Percentiles rank a stretch among this genome's conserved stretches.
These are phyloP conservation scores for Funneliformis caledonium DNA, from an alignment of 371 early-diverging fungal species.

Conservation along the genomic window DNA sequence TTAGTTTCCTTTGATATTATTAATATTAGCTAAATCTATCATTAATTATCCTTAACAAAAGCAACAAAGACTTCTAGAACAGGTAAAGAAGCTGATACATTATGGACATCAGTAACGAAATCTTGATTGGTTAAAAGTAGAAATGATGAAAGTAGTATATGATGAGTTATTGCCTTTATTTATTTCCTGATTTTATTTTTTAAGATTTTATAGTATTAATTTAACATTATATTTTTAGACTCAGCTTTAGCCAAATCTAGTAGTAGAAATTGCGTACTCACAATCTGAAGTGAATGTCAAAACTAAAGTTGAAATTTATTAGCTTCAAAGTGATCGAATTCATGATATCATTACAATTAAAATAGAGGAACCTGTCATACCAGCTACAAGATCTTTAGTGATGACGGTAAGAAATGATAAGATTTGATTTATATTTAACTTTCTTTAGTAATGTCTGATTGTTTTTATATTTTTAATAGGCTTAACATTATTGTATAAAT, in stretches of 20 bases:
- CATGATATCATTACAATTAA: constrained; percentile 22
- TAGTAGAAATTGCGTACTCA: constrained; percentile 16
- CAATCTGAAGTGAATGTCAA: not conserved
- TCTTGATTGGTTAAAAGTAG: not conserved
- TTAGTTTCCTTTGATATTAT: not conserved
- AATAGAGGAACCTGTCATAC: not conserved
- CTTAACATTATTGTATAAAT: constrained; percentile 27
- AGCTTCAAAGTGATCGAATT: not conserved
- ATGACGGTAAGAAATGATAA: constrained; percentile 30
- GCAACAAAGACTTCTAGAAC: too few species aligned
- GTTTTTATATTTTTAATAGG: constrained; percentile 20
- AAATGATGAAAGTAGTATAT: not conserved
- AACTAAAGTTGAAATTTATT: not conserved
- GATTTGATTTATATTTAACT: too few species aligned
- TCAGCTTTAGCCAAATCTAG: constrained; percentile 19
- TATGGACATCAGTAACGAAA: not conserved
- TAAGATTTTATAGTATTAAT: not conserved
- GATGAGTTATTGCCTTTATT: not conserved
- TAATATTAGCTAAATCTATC: not conserved
- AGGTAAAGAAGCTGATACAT: constrained; percentile 7
- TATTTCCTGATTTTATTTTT: constrained; percentile 4
- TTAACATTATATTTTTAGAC: not conserved
- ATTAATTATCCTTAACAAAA: not conserved
- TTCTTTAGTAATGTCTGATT: not conserved
- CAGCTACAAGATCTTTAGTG: not conserved